These are phyloP conservation scores for Polytrichum commune DNA, from an alignment of 225 moss, liverwort and hornwort species.

Conservation along the genomic window DNA sequence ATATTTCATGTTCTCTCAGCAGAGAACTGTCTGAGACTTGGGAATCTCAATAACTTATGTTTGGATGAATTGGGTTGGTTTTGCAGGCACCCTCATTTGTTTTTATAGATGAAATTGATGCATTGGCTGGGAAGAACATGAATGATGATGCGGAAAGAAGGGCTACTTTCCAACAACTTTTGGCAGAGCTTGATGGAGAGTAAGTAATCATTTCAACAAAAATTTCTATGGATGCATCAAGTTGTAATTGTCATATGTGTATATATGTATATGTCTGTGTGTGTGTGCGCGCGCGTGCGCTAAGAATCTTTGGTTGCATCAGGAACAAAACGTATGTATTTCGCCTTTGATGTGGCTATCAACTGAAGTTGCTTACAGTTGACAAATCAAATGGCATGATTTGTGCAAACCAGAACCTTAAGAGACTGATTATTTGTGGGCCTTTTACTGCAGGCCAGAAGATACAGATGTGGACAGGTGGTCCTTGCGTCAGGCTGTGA, in stretches of 20 bases:
- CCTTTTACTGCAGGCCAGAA: slow-evolving; percentile 67
- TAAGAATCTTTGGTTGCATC: too few species aligned
- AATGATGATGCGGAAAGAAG: slow-evolving; percentile 97
- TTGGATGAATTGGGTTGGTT: slow-evolving; percentile 19
- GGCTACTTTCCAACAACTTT: slow-evolving; percentile 92
- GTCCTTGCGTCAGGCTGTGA: slow-evolving; percentile 87
- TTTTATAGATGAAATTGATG: slow-evolving; percentile 99
- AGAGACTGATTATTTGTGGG: too few species aligned
- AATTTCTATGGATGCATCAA: too few species aligned
- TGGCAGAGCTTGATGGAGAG: slow-evolving; percentile 98
- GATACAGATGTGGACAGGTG: slow-evolving; percentile 92
- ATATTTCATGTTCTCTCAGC: neutral
- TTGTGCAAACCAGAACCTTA: too few species aligned
- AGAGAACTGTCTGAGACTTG: too few species aligned
- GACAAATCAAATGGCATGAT: too few species aligned
- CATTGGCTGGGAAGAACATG: slow-evolving; percentile 88
- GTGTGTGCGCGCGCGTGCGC: too few species aligned
- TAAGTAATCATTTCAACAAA: slow-evolving; percentile 37
- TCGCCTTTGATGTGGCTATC: too few species aligned
- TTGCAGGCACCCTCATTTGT: slow-evolving; percentile 93
- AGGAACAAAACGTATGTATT: too few species aligned
- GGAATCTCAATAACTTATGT: neutral
- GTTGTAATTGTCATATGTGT: too few species aligned
- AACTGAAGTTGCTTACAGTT: too few species aligned
- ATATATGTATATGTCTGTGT: too few species aligned